These are phyloP conservation scores for Cicer pinnatifidum DNA, from an alignment of 306 rosid species.

Conservation along the genomic window DNA sequence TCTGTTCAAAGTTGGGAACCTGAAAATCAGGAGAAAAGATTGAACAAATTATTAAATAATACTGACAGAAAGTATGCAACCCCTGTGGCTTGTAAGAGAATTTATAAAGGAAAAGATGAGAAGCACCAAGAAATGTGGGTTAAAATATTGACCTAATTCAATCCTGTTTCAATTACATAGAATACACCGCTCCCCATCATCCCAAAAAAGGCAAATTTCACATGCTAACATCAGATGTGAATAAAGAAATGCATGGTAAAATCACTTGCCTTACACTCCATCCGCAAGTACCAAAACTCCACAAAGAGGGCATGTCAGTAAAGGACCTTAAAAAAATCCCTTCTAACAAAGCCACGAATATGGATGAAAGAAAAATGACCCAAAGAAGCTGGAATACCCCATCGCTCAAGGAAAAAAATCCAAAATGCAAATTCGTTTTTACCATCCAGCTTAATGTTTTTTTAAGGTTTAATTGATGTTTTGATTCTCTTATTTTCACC, in stretches of 20 bases:
- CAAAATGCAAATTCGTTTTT: conserved; percentile 8
- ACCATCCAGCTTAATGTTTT: neutral
- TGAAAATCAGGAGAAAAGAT: conserved; percentile 47
- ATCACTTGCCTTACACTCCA: neutral
- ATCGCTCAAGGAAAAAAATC: neutral
- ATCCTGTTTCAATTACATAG: neutral
- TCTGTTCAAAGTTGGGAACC: conserved; percentile 97
- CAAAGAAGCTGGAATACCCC: neutral
- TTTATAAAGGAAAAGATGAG: conserved; percentile 20
- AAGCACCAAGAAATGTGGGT: neutral
- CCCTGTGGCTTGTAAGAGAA: conserved; percentile 31
- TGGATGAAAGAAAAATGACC: conserved; percentile 9
- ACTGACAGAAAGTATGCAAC: conserved; percentile 13
- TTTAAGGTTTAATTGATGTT: neutral
- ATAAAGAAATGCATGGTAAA: neutral
- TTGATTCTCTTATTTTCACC: no score
- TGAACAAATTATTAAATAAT: conserved; percentile 38
- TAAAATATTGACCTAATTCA: neutral
- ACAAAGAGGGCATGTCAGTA: neutral
- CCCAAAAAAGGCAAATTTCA: neutral
- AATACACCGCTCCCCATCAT: neutral
- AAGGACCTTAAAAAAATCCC: neutral
- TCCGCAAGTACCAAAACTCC: conserved; percentile 6
- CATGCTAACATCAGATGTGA: conserved; percentile 16
- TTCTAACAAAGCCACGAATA: conserved; percentile 7